Evolutionary conservation across 768 basidiomycete genomes (phyloP).

Genomic region (Cyclocybe aegerita): DNA sequence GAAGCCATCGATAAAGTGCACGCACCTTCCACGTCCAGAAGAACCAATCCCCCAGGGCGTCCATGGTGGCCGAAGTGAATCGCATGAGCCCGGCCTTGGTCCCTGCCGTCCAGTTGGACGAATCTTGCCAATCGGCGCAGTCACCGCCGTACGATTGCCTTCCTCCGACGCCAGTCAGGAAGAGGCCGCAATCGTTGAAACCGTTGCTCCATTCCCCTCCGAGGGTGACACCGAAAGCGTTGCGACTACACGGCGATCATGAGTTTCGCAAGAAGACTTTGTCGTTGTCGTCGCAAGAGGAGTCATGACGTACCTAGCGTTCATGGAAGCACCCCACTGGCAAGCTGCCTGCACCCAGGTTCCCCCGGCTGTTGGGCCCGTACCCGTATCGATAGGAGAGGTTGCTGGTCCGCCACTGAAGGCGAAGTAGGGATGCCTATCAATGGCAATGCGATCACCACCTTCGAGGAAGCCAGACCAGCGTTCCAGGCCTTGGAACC

Average conservation of each 20-base stretch:
- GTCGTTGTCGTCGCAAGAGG: slow-evolving; percentile 19
- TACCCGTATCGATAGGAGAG: slow-evolving; percentile 35
- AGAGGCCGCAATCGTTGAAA: slow-evolving; percentile 59
- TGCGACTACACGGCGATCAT: slow-evolving; percentile 28
- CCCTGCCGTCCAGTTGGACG: slow-evolving; percentile 48
- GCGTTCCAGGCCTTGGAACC: slow-evolving; percentile 41
- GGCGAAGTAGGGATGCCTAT: slow-evolving; percentile 43
- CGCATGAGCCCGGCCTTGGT: slow-evolving; percentile 40
- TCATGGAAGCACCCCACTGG: slow-evolving; percentile 57
- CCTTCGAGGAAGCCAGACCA: slow-evolving; percentile 35
- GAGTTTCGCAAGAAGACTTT: slow-evolving; percentile 3
- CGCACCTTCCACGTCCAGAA: slow-evolving; percentile 57
- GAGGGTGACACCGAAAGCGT: slow-evolving; percentile 65
- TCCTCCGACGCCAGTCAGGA: slow-evolving; percentile 26
- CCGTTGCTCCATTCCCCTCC: slow-evolving; percentile 82
- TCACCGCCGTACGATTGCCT: slow-evolving; percentile 28
- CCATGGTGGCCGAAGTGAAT: slow-evolving; percentile 58
- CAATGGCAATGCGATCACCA: slow-evolving; percentile 40
- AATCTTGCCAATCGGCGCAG: slow-evolving; percentile 45
- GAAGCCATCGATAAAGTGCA: background rate
- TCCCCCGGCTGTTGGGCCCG: slow-evolving; percentile 39
- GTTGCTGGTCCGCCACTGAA: slow-evolving; percentile 43
- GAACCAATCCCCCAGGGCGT: slow-evolving; percentile 40
- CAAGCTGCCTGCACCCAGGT: slow-evolving; percentile 55
- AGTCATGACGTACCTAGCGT: slow-evolving; percentile 41